phyloP scores from a whole-genome alignment of 306 rosid species.

The Prunus salicina region DNA sequence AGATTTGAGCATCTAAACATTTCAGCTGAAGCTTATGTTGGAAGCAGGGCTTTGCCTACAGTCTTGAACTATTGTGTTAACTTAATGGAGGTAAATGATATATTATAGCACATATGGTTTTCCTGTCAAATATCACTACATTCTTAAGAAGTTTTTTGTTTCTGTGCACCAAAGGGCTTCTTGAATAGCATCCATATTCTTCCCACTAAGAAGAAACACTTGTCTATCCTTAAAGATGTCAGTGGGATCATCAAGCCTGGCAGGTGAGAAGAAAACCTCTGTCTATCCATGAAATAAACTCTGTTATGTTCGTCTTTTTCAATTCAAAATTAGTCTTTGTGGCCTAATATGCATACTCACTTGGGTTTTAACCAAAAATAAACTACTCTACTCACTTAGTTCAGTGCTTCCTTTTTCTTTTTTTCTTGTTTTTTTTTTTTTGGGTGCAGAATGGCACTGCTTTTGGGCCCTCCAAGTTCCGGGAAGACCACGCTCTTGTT shows the following conservation, averaged over 20 bases:
- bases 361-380: no score
- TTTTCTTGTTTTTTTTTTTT: not conserved
- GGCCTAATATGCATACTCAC: not conserved
- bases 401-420: not conserved
- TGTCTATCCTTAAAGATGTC: constrained; percentile 15
- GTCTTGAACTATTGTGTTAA: constrained; percentile 15
- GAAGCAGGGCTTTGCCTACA: constrained; percentile 20
- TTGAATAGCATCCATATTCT: constrained; percentile 12
- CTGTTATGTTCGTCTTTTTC: no score
- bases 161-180: constrained; percentile 11
- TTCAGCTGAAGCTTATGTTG: constrained; percentile 7
- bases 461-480: constrained; percentile 30
- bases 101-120: not conserved
- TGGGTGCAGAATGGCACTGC: constrained; percentile 6
- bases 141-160: not conserved
- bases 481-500: constrained; percentile 17
- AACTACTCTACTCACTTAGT: not conserved
- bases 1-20: constrained; percentile 13
- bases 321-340: not conserved
- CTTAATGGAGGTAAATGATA: constrained; percentile 10
- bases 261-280: not conserved
- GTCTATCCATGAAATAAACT: no score
- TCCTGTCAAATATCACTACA: not conserved
- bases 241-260: constrained; percentile 24
- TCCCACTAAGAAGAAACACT: constrained; percentile 10